Base-by-base conservation (phyloP, 1,284 basidiomycete genomes). In the Grifola frondosa region DNA sequence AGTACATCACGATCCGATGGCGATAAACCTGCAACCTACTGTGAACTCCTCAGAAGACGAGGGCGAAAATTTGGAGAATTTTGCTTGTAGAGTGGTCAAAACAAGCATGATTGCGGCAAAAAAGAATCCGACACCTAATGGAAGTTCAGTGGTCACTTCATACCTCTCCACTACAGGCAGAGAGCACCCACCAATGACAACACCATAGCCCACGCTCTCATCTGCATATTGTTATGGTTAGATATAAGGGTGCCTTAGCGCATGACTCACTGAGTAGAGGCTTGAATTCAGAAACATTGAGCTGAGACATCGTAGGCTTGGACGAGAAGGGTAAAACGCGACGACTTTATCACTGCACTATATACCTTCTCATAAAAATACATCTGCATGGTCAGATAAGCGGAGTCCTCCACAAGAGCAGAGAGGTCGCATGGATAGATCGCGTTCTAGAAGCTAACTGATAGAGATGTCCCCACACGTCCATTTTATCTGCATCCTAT, bases 41-140 rank as follows among this genome's bases (percentile, higher is more conserved):
- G 70, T 74, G 57, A 81, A 82, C 51, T 83, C 80, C 47, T 81
- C 76, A 0, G 78, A 74, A 1, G 70, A 71, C 5, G 63, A 59
- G 10, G 73, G 72, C 1, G 72, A 74, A 38, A 67, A 70, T 38
- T 65, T 62, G n/a, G 70, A 72, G 49, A 73, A 76, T 52, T 69
- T 73, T n/a, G 65, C 55, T 69, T 75, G 74, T 3, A 76, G 57
- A 6, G 57, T 55, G 0, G 74, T 75, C 48, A 75, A 58, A 11
- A 66, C 51, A 7, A 74, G 58, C 74, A 74, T 76, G 25, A 76
- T 33, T 15, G 65, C 64, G 0, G 73, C 71, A 39, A 76, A 75
- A 60, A 75, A 75, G 56, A 75, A 75, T 3, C 74, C 74, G 34
- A 75, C 72, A 32, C 74, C 73, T 73, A 33, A 13, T 42, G 12